Percentiles rank a stretch among this genome's conserved stretches.
phyloP scores from a whole-genome alignment of 1,284 basidiomycete species.

The Apiotrichum domesticum region DNA sequence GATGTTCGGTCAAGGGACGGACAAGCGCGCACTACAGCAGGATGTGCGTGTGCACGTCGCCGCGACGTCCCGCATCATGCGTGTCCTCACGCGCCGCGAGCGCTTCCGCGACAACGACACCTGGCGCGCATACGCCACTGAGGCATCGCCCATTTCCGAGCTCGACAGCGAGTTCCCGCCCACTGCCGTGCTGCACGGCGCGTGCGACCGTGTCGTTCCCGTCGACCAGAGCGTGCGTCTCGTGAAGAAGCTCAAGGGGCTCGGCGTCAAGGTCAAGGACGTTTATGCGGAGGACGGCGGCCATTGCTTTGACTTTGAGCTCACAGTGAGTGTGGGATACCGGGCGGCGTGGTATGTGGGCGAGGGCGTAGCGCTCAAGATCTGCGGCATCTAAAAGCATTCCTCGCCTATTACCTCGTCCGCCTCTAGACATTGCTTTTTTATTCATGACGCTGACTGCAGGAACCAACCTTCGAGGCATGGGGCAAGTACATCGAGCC shows the following conservation, averaged over 20 bases:
- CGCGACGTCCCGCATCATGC: slow-evolving; percentile 2
- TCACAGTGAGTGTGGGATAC: slow-evolving; percentile 17
- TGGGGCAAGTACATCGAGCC: background rate
- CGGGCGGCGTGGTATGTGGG: too few species aligned
- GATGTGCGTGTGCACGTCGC: slow-evolving; percentile 8
- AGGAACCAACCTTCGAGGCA: background rate
- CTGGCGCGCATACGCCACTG: background rate
- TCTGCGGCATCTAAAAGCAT: too few species aligned
- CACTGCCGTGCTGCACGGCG: slow-evolving; percentile 27
- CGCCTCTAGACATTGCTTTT: too few species aligned
- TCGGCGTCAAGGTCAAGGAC: slow-evolving; percentile 15
- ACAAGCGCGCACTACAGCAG: background rate
- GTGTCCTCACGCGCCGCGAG: slow-evolving; percentile 1
- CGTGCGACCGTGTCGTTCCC: slow-evolving; percentile 18
- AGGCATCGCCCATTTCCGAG: background rate
- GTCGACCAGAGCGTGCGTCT: slow-evolving; percentile 18
- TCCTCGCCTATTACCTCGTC: too few species aligned
- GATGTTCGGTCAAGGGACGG: background rate
- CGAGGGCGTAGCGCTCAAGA: too few species aligned
- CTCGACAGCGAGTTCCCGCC: slow-evolving; percentile 19
- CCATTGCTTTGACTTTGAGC: slow-evolving; percentile 25
- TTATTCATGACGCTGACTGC: background rate
- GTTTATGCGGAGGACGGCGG: slow-evolving; percentile 15
- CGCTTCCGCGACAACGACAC: background rate
- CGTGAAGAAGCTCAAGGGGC: slow-evolving; percentile 13